These are phyloP conservation scores for Microcos paniculata DNA, from an alignment of 345 rosid species.

Conservation along the genomic window DNA sequence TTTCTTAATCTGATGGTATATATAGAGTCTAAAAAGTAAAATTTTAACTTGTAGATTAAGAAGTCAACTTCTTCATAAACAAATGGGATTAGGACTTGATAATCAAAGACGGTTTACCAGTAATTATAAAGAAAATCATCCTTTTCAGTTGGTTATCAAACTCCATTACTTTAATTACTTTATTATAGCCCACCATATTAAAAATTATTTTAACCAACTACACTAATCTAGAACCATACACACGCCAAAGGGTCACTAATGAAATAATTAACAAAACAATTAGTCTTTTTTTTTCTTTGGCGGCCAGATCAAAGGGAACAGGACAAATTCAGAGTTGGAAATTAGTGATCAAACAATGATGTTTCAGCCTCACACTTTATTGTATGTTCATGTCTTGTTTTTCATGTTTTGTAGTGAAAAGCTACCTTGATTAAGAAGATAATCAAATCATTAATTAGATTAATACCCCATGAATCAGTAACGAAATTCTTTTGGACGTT, in stretches of 20 bases:
- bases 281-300: background rate
- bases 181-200: slow-evolving; percentile 4
- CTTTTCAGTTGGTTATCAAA: background rate
- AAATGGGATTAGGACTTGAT: background rate
- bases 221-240: background rate
- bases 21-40: slow-evolving; percentile 4
- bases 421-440: slow-evolving; percentile 13
- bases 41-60: slow-evolving; percentile 4
- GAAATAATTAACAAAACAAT: background rate
- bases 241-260: background rate
- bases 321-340: slow-evolving; percentile 30
- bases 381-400: background rate
- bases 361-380: background rate
- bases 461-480: background rate
- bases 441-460: background rate
- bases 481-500: slow-evolving; percentile 19
- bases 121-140: slow-evolving; percentile 13
- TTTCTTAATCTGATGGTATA: background rate
- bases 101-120: slow-evolving; percentile 4
- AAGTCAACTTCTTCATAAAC: slow-evolving; percentile 24
- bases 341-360: slow-evolving; percentile 10
- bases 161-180: background rate
- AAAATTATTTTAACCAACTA: slow-evolving; percentile 3
- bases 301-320: slow-evolving; percentile 5
- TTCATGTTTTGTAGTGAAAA: slow-evolving; percentile 15